A percentile compares a stretch with the other conserved stretches of the same genome.
These are phyloP conservation scores for Hypomyces perniciosus DNA, from an alignment of 2,329 filamentous ascomycete species.

Conservation along the genomic window DNA sequence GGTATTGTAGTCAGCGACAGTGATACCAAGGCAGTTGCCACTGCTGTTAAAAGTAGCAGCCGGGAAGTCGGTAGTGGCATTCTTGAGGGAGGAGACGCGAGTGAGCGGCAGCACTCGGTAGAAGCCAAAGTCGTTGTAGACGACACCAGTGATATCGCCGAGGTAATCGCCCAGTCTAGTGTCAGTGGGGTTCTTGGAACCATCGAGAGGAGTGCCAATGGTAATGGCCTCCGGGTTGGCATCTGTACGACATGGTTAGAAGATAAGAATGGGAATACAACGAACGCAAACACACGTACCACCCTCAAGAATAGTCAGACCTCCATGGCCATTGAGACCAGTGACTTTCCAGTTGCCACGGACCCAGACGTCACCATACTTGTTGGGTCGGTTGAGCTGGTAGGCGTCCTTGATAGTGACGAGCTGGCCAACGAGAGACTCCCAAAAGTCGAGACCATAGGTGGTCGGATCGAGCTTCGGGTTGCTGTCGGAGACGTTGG, in stretches of 20 bases:
- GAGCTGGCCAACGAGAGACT: constrained; percentile 60
- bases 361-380: constrained; percentile 64
- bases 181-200: constrained; percentile 50
- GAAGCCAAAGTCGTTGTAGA: constrained; percentile 61
- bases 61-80: constrained; percentile 40
- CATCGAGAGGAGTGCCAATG: constrained; percentile 60
- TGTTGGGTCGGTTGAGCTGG: constrained; percentile 55
- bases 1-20: constrained; percentile 62
- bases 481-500: constrained; percentile 52
- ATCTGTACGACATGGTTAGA: constrained; percentile 35
- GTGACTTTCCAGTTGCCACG: constrained; percentile 58
- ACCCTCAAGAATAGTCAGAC: constrained; percentile 55
- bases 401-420: constrained; percentile 55
- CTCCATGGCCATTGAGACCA: constrained; percentile 56
- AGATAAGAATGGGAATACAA: not conserved
- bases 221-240: constrained; percentile 65
- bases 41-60: constrained; percentile 48
- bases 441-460: constrained; percentile 70
- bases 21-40: constrained; percentile 54
- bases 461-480: constrained; percentile 52
- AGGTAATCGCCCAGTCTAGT: constrained; percentile 61
- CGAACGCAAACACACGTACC: constrained; percentile 31
- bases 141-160: constrained; percentile 61
- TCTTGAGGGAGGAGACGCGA: constrained; percentile 43
- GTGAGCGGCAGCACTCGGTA: constrained; percentile 63